Percentiles rank a stretch among this genome's conserved stretches.
Evolutionary conservation across 169 alveolate genomes (phyloP).

Genomic region (Plasmodium reichenowi): DNA sequence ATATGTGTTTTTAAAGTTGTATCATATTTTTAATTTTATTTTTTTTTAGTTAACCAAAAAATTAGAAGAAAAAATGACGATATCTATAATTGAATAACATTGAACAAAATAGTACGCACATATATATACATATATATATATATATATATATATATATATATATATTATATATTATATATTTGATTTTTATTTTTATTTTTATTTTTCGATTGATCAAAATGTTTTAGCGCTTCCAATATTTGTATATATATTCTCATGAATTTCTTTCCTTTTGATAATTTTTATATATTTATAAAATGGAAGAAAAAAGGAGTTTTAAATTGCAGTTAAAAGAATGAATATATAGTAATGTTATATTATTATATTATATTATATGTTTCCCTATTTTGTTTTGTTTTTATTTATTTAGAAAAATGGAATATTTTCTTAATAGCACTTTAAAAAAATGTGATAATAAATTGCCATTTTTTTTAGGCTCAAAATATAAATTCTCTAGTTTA

Average conservation of each 20-base stretch:
- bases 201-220: no score
- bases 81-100: conserved; percentile 31
- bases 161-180: neutral
- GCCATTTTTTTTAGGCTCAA: neutral
- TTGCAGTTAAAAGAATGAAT: neutral
- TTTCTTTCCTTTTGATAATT: no score
- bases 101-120: neutral
- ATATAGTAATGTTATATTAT: neutral
- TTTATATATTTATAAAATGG: no score
- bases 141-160: neutral
- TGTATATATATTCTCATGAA: no score
- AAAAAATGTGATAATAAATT: conserved; percentile 4
- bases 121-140: neutral
- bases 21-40: neutral
- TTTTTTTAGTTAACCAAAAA: conserved; percentile 47
- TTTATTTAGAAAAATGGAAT: conserved; percentile 1
- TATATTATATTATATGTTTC: neutral
- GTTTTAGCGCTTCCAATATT: no score
- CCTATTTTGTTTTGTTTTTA: neutral
- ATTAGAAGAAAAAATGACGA: conserved; percentile 60
- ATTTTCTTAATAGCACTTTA: neutral
- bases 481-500: conserved; percentile 15
- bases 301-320: neutral
- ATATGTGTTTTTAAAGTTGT: no score
- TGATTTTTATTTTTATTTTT: no score